phyloP scores from a whole-genome alignment of 148 eudicot species.

The Arctostaphylos glauca region DNA sequence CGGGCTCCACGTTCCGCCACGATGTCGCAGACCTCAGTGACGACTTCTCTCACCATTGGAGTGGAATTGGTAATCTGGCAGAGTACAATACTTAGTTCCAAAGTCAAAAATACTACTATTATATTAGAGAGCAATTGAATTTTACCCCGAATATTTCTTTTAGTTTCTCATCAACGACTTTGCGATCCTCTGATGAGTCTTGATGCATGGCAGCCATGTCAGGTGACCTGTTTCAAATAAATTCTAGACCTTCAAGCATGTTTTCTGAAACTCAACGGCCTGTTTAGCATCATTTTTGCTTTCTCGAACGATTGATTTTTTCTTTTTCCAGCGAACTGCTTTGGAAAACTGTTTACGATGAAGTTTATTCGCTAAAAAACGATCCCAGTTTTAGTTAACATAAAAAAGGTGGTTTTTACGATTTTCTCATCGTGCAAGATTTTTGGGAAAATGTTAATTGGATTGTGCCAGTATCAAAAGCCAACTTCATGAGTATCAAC shows the following conservation, averaged over 20 bases:
- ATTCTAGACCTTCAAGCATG: neutral
- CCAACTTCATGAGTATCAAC: too few relatives aligned
- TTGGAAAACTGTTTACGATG: too few relatives aligned
- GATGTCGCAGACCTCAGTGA: slow-evolving; percentile 50
- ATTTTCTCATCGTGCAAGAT: too few relatives aligned
- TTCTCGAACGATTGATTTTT: too few relatives aligned
- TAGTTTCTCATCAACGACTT: slow-evolving; percentile 50
- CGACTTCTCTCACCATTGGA: slow-evolving; percentile 34
- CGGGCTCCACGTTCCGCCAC: slow-evolving; percentile 56
- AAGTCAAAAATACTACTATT: too few relatives aligned
- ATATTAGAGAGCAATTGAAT: neutral
- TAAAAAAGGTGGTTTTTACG: too few relatives aligned
- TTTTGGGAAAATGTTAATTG: too few relatives aligned
- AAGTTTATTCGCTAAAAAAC: too few relatives aligned
- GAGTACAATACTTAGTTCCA: neutral
- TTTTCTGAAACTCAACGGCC: neutral
- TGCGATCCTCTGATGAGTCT: slow-evolving; percentile 57
- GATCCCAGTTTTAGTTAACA: too few relatives aligned
- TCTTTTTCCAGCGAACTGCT: too few relatives aligned
- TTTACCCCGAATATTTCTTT: slow-evolving; percentile 36
- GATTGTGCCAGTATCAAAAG: too few relatives aligned
- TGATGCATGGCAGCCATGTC: slow-evolving; percentile 70
- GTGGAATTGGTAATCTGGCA: slow-evolving; percentile 31
- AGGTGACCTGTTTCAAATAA: slow-evolving; percentile 32
- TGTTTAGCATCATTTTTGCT: too few relatives aligned